Base-by-base conservation (phyloP, 257 asterid species). In the Scutellaria barbata region DNA sequence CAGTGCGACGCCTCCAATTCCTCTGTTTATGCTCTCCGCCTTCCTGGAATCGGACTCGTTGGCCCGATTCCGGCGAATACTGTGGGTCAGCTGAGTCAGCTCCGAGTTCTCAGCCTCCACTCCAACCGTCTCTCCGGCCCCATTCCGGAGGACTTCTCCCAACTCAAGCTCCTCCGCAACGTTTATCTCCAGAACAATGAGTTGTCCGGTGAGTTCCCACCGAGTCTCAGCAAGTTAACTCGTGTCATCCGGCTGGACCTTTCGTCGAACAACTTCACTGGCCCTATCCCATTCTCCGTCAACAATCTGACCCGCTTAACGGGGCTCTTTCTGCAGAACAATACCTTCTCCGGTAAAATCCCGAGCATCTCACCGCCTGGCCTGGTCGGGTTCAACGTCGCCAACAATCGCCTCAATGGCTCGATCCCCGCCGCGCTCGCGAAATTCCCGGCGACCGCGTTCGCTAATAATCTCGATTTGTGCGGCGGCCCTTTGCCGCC, bases 401-500 rank as follows among this genome's bases (percentile, higher is more conserved):
- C 97, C 2, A 76, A 80, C 60, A 95, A 95, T 75, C 88, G 71
- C 4, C 90, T 95, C 45, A 95, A 89, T 55, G 99, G 99, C n/a
- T 95, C 98, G 22, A 82, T 95, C 63, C 99, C 99, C 6, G 20
- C 72, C 10, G 79, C 88, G 2, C 84, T 89, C 0, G 77, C 95
- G 0, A 83, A 25, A 39, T 95, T 89, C 59, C 93, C 92, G 13
- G 63, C 72, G 0, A 65, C 97, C 0, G 62, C 99, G 16, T 94
- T 94, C 11, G 52, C 97, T 0, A 90, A 95, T 10, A 95, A 95
- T 74, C 30, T 88, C 45, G 76, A 80, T 20, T 78, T 95, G 10
- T 95, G 99, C 80, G 99, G 97, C 18, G 74, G 80, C 0, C 99
- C 99, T 12, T 66, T 95, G 76, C 88, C 92, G 1, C 83, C 97